Evolutionary conservation across 2,329 filamentous ascomycete species (phyloP), one percentile per base, ranked within the genome.

Genomic region (Paecilomyces sp.): DNA sequence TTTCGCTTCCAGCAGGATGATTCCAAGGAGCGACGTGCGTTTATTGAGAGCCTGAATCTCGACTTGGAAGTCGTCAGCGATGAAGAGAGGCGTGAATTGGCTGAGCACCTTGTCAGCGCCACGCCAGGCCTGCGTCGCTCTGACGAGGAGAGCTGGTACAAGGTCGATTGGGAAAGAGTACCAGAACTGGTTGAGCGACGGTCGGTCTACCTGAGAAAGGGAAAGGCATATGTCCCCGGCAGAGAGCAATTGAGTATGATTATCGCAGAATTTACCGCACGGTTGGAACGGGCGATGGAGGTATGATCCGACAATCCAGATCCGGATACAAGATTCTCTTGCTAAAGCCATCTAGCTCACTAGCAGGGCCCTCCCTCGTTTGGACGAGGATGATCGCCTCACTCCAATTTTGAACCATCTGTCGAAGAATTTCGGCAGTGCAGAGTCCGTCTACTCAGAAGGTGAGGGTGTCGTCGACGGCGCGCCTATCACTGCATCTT

Each of bases 301-400:
- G 89, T 91, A 79, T 61, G 41, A 18, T 47, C 41, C 15, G 6
- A 18, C 41, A 47, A 22, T 47, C 18, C 13, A 11, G 41, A n/a
- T 8, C n/a, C 2, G 15, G 18, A 47, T 47, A 15, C n/a, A 8
- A 47, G 25, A 25, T 25, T 47, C 24, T 7, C 8, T n/a, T 30
- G 24, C 3, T 52, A 33, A 56, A 8, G 30, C 52, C 31, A 58
- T 28, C 28, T 62, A 92, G 88, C 81, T 96, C 59, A 97, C 94
- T 7, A 88, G 92, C n/a, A 88, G 92, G 58, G 92, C 92, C 0
- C 82, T 97, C 3, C 94, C 94, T 0, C 88, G 92, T 11, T 85
- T 99, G 36, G 94, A 99, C 72, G 94, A 99, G 80, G 94, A 99
- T 73, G 93, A 97, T 74, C 89, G 94, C 54, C 84, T 99, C 15